Conservation (phyloP, 768 basidiomycete genomes). For the Podaxis pistillaris region DNA sequence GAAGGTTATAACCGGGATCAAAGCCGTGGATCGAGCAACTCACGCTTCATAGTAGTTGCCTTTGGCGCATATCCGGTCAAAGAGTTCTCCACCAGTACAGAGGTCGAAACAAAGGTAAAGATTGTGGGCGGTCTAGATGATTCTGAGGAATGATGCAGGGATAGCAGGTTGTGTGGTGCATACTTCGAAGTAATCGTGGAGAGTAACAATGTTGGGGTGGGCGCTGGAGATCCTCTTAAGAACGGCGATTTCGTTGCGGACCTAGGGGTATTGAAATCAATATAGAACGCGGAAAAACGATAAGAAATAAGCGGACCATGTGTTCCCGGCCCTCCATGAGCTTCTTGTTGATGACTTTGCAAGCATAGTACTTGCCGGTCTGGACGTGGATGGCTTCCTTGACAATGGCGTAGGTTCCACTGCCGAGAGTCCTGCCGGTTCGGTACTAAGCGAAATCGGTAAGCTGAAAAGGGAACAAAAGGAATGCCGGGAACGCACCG, state of each 20-base stretch:
- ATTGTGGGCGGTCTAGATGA: conserved; percentile 77
- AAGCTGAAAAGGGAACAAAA: conserved; percentile 10
- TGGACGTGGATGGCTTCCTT: conserved; percentile 95
- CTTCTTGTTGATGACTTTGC: conserved; percentile 99
- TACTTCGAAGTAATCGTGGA: conserved; percentile 96
- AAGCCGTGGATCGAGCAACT: conserved; percentile 22
- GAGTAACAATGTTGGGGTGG: conserved; percentile 85
- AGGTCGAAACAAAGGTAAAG: conserved; percentile 95
- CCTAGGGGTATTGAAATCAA: conserved; percentile 41
- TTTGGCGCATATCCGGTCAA: conserved; percentile 97
- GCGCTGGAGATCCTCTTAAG: conserved; percentile 92
- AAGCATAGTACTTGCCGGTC: conserved; percentile 91
- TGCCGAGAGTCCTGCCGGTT: conserved; percentile 84
- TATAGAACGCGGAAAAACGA: conserved; percentile 2
- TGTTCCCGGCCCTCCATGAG: conserved; percentile 97
- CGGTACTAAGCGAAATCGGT: conserved; percentile 55
- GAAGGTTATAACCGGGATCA: conserved; percentile 3
- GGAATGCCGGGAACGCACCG: conserved; percentile 29
- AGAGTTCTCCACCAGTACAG: conserved; percentile 97
- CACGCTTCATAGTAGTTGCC: conserved; percentile 96
- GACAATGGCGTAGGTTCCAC: conserved; percentile 93
- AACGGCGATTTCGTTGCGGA: conserved; percentile 95
- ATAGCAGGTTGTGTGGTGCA: conserved; percentile 16
- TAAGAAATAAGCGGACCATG: conserved; percentile 63
- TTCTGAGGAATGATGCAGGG: background rate